Evolutionary conservation across 2,329 filamentous ascomycete species (phyloP).

Genomic region (Aspergillus fijiensis): DNA sequence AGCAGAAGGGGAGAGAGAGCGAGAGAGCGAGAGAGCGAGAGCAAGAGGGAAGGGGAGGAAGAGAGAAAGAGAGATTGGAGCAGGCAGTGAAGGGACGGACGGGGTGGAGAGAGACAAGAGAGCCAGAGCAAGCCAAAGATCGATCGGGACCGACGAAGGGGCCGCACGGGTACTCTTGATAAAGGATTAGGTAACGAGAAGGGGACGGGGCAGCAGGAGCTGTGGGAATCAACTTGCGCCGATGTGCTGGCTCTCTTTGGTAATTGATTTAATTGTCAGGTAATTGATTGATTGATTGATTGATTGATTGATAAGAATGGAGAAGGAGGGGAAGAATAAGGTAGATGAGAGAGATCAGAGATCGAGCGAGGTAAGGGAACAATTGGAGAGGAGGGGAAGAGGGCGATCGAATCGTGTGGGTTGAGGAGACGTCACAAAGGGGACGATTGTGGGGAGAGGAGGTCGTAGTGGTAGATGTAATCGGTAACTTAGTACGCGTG

Average conservation of each 20-base stretch:
- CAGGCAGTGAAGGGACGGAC: constrained; percentile 12
- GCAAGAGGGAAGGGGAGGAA: neutral
- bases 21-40: neutral
- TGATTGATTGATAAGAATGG: constrained; percentile 4
- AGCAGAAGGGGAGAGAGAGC: neutral
- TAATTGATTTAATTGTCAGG: too few species aligned
- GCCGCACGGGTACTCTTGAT: constrained; percentile 19
- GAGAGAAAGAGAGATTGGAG: constrained; percentile 15
- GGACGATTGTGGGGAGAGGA: neutral
- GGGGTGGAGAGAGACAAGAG: constrained; percentile 15
- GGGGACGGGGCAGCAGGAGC: neutral
- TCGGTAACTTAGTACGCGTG: neutral
- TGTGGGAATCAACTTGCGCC: too few species aligned
- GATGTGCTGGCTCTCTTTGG: too few species aligned
- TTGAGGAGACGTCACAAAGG: neutral
- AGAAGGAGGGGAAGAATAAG: constrained; percentile 6
- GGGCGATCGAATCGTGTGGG: constrained; percentile 8
- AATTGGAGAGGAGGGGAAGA: constrained; percentile 5
- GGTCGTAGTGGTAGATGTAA: neutral
- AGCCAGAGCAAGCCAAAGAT: constrained; percentile 9
- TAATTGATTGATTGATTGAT: neutral
- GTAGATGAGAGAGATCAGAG: constrained; percentile 8
- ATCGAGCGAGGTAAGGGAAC: constrained; percentile 8
- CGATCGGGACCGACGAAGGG: constrained; percentile 18
- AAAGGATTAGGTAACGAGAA: constrained; percentile 12